A percentile compares a stretch with the other conserved stretches of the same genome.
phyloP scores from a whole-genome alignment of 306 rosid genomes.

The Pyrus communis region DNA sequence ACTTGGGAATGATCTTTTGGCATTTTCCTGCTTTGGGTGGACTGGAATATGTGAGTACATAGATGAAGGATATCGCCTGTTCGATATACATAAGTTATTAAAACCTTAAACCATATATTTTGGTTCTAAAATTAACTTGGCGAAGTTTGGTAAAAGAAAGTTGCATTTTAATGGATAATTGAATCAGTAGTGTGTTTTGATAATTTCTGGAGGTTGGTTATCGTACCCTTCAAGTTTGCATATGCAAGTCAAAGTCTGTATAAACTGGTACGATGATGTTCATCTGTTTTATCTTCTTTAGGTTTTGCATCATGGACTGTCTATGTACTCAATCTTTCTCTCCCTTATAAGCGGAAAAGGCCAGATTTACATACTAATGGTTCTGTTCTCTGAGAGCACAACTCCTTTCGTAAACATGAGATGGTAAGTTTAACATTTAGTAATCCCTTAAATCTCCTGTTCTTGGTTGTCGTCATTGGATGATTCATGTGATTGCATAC shows the following conservation, averaged over 20 bases:
- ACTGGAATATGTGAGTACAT: constrained; percentile 72
- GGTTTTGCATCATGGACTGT: constrained; percentile 82
- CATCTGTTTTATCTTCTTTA: constrained; percentile 19
- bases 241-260: constrained; percentile 4
- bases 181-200: not conserved
- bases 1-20: constrained; percentile 77
- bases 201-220: not conserved
- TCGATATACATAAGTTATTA: not conserved
- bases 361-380: constrained; percentile 80
- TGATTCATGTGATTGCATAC: constrained; percentile 16
- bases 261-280: constrained; percentile 13
- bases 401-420: constrained; percentile 87
- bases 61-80: constrained; percentile 8
- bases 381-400: constrained; percentile 81
- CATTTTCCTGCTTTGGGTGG: constrained; percentile 84
- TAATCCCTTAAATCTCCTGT: constrained; percentile 5
- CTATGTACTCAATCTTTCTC: constrained; percentile 67
- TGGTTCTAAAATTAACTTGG: not conserved
- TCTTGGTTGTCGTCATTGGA: constrained; percentile 14
- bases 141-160: not conserved
- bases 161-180: not conserved
- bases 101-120: not conserved
- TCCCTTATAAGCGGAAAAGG: constrained; percentile 72
- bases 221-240: not conserved
- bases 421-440: constrained; percentile 48